These are phyloP conservation scores for Cutaneotrichosporon cavernicola DNA, from an alignment of 1,284 basidiomycete species.

Conservation along the genomic window DNA sequence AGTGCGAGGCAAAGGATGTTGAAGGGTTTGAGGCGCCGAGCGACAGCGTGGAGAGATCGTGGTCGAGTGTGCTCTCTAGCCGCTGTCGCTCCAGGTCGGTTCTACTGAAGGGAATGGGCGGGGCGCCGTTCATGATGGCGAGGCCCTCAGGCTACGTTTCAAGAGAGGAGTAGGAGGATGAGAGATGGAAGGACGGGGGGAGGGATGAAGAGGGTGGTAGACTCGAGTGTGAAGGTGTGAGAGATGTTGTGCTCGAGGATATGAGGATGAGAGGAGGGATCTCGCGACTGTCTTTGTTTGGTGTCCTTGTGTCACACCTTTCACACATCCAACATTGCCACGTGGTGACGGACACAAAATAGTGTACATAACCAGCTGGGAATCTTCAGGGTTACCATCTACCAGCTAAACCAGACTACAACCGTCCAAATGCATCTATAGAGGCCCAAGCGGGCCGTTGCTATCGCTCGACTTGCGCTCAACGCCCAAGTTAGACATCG, in stretches of 20 bases:
- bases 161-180: not conserved
- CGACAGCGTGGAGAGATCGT: conserved; percentile 47
- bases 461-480: conserved; percentile 12
- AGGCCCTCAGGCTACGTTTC: not conserved
- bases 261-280: not conserved
- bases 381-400: not conserved
- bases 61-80: conserved; percentile 49
- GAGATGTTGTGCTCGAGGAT: conserved; percentile 5
- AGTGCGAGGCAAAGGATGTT: conserved; percentile 24
- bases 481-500: conserved; percentile 4
- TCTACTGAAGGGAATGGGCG: conserved; percentile 43
- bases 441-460: conserved; percentile 27
- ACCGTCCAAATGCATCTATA: conserved; percentile 17
- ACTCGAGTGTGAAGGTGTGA: conserved; percentile 1
- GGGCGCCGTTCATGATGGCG: conserved; percentile 31
- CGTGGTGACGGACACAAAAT: conserved; percentile 9
- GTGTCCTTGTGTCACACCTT: not conserved
- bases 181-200: not conserved
- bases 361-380: not conserved
- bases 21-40: conserved; percentile 25
- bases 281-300: conserved; percentile 21
- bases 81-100: conserved; percentile 47
- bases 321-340: not conserved
- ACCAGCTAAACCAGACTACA: not conserved
- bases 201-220: conserved; percentile 9